phyloP scores from a whole-genome alignment of 305 asterid species.

The Striga hermonthica region DNA sequence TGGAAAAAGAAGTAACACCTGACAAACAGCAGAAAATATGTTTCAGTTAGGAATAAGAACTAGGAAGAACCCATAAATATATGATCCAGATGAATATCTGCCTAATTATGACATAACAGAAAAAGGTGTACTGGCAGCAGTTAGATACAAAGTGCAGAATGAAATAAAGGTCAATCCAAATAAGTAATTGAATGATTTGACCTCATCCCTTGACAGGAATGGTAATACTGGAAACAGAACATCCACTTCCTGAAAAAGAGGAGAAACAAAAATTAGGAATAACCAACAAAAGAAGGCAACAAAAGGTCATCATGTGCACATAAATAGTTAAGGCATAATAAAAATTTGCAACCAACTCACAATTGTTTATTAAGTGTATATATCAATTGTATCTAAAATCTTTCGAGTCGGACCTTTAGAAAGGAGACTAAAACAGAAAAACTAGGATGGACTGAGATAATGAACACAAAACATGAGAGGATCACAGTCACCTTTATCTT shows the following conservation, averaged over 20 bases:
- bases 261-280: constrained; percentile 28
- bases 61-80: constrained; percentile 4
- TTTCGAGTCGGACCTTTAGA: constrained; percentile 22
- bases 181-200: constrained; percentile 33
- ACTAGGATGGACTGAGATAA: constrained; percentile 4
- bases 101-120: background rate
- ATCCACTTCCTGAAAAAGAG: constrained; percentile 67
- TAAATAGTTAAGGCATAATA: background rate
- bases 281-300: background rate
- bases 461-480: constrained; percentile 25
- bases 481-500: constrained; percentile 61
- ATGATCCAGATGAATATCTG: constrained; percentile 13
- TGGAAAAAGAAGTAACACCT: constrained; percentile 78
- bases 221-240: constrained; percentile 78
- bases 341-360: constrained; percentile 9
- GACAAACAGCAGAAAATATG: constrained; percentile 35
- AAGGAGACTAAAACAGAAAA: constrained; percentile 3
- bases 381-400: constrained; percentile 20
- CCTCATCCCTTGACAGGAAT: constrained; percentile 88
- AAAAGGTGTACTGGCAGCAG: constrained; percentile 14
- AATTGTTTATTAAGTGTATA: constrained; percentile 12
- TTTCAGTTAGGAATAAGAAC: constrained; percentile 20
- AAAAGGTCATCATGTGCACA: background rate
- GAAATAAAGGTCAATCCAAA: constrained; percentile 17
- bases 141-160: constrained; percentile 23